Evolutionary conservation across 495 filamentous ascomycete species (phyloP).

Genomic region (Wilcoxina mikolae): DNA sequence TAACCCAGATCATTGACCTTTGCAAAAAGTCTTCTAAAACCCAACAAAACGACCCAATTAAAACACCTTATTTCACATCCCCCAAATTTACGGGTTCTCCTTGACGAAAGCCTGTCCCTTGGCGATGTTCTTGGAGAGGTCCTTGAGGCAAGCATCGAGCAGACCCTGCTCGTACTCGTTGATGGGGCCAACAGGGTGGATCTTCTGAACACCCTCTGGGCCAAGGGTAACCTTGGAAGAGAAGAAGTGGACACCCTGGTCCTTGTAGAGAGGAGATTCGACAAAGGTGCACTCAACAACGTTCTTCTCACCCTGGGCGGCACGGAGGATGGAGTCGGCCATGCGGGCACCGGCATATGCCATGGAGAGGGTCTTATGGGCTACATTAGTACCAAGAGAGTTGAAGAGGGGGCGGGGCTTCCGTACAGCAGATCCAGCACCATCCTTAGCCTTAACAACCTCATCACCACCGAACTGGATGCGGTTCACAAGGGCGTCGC

Average conservation of each 20-base stretch:
- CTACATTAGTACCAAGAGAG: not conserved
- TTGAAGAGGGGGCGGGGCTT: not conserved
- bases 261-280: slow-evolving; percentile 92
- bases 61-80: not conserved
- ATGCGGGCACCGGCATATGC: slow-evolving; percentile 96
- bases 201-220: slow-evolving; percentile 89
- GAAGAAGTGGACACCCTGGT: slow-evolving; percentile 92
- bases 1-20: slow-evolving; percentile 5
- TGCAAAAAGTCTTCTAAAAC: slow-evolving; percentile 1
- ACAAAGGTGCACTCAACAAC: slow-evolving; percentile 94
- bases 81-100: slow-evolving; percentile 46
- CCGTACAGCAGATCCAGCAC: slow-evolving; percentile 70
- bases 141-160: slow-evolving; percentile 62
- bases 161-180: slow-evolving; percentile 77
- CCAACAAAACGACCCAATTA: not conserved
- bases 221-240: slow-evolving; percentile 85
- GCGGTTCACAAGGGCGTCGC: slow-evolving; percentile 70
- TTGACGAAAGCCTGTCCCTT: slow-evolving; percentile 59
- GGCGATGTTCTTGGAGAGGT: slow-evolving; percentile 80
- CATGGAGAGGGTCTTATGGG: slow-evolving; percentile 72
- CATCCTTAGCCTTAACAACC: slow-evolving; percentile 97
- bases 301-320: slow-evolving; percentile 83
- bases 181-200: slow-evolving; percentile 67
- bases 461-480: slow-evolving; percentile 99
- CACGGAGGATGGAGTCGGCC: slow-evolving; percentile 86